Percentiles rank a stretch among this genome's conserved stretches.
phyloP scores from a whole-genome alignment of 2,329 filamentous ascomycete species.

The Tetracladium maxilliforme region DNA sequence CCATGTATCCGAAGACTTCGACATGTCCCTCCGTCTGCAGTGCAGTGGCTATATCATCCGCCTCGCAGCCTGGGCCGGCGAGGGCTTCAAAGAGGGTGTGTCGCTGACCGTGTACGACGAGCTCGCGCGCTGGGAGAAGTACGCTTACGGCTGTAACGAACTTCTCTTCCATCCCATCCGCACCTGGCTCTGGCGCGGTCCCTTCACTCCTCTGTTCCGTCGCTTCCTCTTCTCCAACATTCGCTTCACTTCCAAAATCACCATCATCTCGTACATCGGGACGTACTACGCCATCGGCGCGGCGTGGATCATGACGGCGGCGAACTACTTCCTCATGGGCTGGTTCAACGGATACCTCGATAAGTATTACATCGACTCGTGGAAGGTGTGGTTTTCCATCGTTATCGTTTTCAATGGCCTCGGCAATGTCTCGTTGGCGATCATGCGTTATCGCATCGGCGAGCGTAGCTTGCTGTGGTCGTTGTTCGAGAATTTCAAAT shows the following conservation, averaged over 20 bases:
- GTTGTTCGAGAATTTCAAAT: constrained; percentile 53
- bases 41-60: constrained; percentile 59
- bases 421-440: constrained; percentile 55
- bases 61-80: constrained; percentile 56
- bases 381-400: constrained; percentile 70
- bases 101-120: constrained; percentile 78
- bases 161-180: constrained; percentile 66
- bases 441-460: constrained; percentile 58
- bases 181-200: constrained; percentile 58
- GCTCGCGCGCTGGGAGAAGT: constrained; percentile 75
- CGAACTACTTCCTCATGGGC: constrained; percentile 63
- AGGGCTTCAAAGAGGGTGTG: constrained; percentile 73
- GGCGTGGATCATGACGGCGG: constrained; percentile 57
- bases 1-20: constrained; percentile 70
- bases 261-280: constrained; percentile 62
- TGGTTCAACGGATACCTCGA: constrained; percentile 68
- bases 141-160: constrained; percentile 74
- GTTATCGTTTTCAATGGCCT: constrained; percentile 65
- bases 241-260: constrained; percentile 61
- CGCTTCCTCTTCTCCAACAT: constrained; percentile 61
- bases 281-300: constrained; percentile 70
- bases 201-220: constrained; percentile 67
- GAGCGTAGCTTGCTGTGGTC: constrained; percentile 44
- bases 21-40: constrained; percentile 67
- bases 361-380: constrained; percentile 67